These are phyloP conservation scores for Suillus luteus DNA, from an alignment of 768 basidiomycete species.

Conservation along the genomic window DNA sequence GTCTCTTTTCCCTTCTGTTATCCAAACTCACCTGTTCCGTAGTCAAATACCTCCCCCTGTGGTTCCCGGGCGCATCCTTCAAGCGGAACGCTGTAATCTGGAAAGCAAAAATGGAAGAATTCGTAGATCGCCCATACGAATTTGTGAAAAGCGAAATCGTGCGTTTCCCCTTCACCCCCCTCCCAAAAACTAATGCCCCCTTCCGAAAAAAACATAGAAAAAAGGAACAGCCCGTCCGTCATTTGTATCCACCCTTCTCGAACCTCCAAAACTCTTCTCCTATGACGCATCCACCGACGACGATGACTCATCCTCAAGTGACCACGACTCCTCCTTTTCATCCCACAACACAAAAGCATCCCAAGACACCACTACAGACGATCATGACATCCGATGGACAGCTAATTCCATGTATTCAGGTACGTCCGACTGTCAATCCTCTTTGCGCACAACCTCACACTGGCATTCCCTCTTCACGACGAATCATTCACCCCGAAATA, in stretches of 20 bases:
- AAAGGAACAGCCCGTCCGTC: constrained; percentile 41
- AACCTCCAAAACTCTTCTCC: constrained; percentile 36
- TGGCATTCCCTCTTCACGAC: too few species aligned
- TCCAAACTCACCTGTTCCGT: background rate
- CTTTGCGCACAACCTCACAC: too few species aligned
- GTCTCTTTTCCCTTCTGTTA: constrained; percentile 12
- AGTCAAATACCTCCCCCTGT: constrained; percentile 60
- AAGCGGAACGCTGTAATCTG: constrained; percentile 58
- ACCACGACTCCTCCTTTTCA: background rate
- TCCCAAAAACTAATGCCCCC: background rate
- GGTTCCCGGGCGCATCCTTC: constrained; percentile 72
- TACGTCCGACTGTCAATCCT: background rate
- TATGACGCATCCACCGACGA: background rate
- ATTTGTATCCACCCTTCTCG: constrained; percentile 55
- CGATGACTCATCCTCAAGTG: background rate
- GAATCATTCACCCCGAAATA: background rate
- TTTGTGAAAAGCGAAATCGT: constrained; percentile 62
- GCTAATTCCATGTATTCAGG: constrained; percentile 81
- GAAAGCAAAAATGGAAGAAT: constrained; percentile 66
- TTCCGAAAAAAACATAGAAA: constrained; percentile 23
- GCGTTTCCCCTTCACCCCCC: constrained; percentile 35
- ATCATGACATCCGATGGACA: constrained; percentile 76
- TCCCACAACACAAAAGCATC: background rate
- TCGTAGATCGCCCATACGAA: constrained; percentile 63
- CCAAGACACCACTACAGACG: constrained; percentile 20